These are phyloP conservation scores for Cicer bijugum DNA, from an alignment of 306 rosid species.

Conservation along the genomic window DNA sequence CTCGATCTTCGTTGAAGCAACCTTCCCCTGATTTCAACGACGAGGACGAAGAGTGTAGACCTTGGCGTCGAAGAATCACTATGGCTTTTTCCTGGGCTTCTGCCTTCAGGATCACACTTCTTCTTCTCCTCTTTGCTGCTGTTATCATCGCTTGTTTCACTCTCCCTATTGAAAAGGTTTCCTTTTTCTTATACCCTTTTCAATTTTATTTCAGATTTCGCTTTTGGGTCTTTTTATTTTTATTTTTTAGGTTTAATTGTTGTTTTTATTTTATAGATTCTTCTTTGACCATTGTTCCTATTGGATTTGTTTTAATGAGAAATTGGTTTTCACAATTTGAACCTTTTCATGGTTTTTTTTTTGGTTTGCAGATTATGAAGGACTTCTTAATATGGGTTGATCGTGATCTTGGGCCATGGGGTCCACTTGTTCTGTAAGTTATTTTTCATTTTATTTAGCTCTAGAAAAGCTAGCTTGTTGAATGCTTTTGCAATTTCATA, in stretches of 20 bases:
- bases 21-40: conserved; percentile 51
- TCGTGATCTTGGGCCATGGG: conserved; percentile 95
- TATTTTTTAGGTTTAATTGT: not conserved
- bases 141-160: conserved; percentile 70
- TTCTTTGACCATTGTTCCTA: not conserved
- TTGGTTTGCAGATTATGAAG: conserved; percentile 72
- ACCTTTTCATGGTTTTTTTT: not conserved
- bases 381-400: conserved; percentile 86
- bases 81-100: conserved; percentile 77
- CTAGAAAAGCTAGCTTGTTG: not conserved
- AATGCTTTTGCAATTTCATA: not conserved
- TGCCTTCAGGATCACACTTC: conserved; percentile 68
- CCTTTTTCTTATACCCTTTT: conserved; percentile 26
- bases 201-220: not conserved
- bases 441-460: conserved; percentile 26
- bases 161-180: conserved; percentile 88
- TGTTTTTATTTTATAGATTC: not conserved
- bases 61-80: conserved; percentile 71
- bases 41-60: conserved; percentile 71
- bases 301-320: conserved; percentile 26
- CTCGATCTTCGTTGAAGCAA: conserved; percentile 82
- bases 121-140: conserved; percentile 70
- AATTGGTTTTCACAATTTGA: not conserved
- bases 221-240: not conserved
- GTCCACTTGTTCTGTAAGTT: conserved; percentile 88